Conservation (phyloP, 805 yeast species). For the Metschnikowia bowlesiae region DNA sequence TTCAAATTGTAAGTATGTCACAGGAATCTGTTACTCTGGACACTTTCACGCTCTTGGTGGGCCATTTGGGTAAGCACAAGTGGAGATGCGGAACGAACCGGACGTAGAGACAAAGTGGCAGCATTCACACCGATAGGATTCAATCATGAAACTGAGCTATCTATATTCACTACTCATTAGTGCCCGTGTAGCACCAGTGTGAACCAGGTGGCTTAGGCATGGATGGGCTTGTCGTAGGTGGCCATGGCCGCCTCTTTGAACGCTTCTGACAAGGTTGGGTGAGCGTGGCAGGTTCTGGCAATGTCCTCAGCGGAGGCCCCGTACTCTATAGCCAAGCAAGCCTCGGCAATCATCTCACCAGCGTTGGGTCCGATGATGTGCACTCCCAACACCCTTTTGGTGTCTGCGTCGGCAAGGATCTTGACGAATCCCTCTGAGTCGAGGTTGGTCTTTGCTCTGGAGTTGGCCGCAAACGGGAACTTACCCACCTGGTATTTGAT, state of each 20-base stretch:
- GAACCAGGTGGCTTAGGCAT: constrained; percentile 26
- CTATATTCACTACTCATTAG: too few relatives aligned
- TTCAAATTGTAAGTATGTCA: too few relatives aligned
- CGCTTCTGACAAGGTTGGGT: constrained; percentile 97
- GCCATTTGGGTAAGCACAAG: too few relatives aligned
- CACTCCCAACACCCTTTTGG: constrained; percentile 92
- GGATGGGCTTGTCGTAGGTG: constrained; percentile 86
- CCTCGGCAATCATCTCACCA: constrained; percentile 99
- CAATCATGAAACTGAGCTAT: too few relatives aligned
- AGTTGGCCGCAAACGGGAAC: constrained; percentile 98
- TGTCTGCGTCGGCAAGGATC: constrained; percentile 92
- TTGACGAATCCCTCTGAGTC: constrained; percentile 98
- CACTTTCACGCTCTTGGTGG: too few relatives aligned
- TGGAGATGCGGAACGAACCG: too few relatives aligned
- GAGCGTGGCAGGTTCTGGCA: constrained; percentile 97
- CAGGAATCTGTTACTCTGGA: too few relatives aligned
- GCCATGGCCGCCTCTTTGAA: constrained; percentile 97
- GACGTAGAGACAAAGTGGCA: too few relatives aligned
- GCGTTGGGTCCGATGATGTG: constrained; percentile 98
- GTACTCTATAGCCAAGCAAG: constrained; percentile 94
- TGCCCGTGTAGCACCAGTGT: too few relatives aligned
- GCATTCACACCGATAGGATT: too few relatives aligned
- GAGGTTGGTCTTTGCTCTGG: constrained; percentile 97
- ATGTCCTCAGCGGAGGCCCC: constrained; percentile 98
- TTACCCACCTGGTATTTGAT: constrained; percentile 90